phyloP scores from a whole-genome alignment of 352 stramenopile genomes.

The Pythium volutum region DNA sequence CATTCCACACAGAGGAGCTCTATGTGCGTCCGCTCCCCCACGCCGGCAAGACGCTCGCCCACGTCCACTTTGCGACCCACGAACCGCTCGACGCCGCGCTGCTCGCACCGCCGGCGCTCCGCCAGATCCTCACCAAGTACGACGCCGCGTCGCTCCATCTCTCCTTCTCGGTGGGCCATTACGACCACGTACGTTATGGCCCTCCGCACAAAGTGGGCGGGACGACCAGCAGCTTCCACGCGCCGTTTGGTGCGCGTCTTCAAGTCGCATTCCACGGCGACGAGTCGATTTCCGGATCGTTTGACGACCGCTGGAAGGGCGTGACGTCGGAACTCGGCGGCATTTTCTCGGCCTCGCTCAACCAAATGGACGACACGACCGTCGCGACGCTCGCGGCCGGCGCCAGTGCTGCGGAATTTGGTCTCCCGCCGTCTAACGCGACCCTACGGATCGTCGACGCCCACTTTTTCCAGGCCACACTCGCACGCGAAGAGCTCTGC shows the following conservation, averaged over 20 bases:
- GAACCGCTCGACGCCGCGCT: constrained; percentile 15
- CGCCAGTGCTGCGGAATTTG: constrained; percentile 21
- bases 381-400: constrained; percentile 23
- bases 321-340: constrained; percentile 74
- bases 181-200: constrained; percentile 49
- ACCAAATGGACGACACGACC: constrained; percentile 66
- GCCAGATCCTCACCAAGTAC: constrained; percentile 72
- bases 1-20: constrained; percentile 48
- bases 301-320: constrained; percentile 48
- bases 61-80: constrained; percentile 50
- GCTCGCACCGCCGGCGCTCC: constrained; percentile 53
- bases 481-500: constrained; percentile 81
- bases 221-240: constrained; percentile 28
- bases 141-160: constrained; percentile 63
- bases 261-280: constrained; percentile 46
- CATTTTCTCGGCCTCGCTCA: constrained; percentile 82
- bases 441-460: constrained; percentile 1
- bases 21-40: constrained; percentile 46
- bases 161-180: constrained; percentile 63
- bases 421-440: constrained; percentile 9
- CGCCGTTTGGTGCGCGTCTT: constrained; percentile 61
- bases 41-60: constrained; percentile 45
- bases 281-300: not conserved
- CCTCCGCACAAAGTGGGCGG: too few species aligned
- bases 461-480: constrained; percentile 54